Base-by-base conservation (phyloP, 148 eudicot species). In the Chenopodium quinoa region DNA sequence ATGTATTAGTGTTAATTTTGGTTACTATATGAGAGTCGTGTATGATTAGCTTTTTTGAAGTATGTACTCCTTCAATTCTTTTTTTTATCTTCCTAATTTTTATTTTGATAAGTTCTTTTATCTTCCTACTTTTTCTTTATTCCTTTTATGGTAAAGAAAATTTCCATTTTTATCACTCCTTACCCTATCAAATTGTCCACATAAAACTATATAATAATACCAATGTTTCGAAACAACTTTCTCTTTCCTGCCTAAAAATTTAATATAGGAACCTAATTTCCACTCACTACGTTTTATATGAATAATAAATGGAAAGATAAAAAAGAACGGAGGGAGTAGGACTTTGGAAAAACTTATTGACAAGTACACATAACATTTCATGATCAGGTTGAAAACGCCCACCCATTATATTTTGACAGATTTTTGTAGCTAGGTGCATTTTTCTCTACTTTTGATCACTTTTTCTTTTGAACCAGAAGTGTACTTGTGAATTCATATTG, bases 1-100 rank as follows among this genome's bases (percentile, higher is more conserved):
- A 14, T 78, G 50, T 37, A 32, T 40, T 8, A 27, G 34, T 62
- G 40, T 68, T 37, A 16, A 5, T 73, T 22, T 12, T 70, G 1
- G 60, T 62, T 44, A 29, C 40, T 72, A 34, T 44, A 60, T 44
- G 23, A n/a, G 70, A 78, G 20, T 62, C 72, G 71, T 82, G 72
- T 17, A 2, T 62, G 12, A 11, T 74, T 74, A 7, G 23, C 20
- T 54, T 29, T 32, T 20, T 60, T 48, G 11, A 32, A 66, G 2
- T 62, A 62, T 81, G 75, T 40, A 40, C 40, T 37, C 40, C 44
- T 40, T 0, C 44, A 40, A 5, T 40, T 40, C 0, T 40, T 40
- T 0, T 40, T 40, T 37, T 0, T 5, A 37, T 37, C 44, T 40
- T 40, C 44, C 44, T 40, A 40, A 40, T 40, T 40, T 40, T 8